Conservation (phyloP, 192 early-diverging fungal species). For the Funneliformis mosseae region DNA sequence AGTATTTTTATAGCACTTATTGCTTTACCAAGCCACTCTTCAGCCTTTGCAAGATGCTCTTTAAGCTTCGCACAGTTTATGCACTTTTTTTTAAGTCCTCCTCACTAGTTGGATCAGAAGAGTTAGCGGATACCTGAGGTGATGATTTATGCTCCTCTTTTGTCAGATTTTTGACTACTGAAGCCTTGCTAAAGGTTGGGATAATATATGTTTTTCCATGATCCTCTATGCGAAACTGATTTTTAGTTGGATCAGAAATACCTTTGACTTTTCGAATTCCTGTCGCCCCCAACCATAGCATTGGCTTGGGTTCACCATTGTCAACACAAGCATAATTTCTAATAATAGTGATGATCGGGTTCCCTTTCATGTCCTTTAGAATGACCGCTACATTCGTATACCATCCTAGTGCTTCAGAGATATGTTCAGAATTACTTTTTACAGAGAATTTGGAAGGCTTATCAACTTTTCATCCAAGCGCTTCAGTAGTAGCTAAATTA, state of each 20-base stretch:
- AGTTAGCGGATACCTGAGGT: neutral
- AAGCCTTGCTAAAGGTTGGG: neutral
- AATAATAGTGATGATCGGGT: neutral
- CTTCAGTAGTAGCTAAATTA: neutral
- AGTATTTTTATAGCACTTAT: conserved; percentile 5
- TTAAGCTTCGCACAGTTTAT: neutral
- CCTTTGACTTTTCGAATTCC: conserved; percentile 5
- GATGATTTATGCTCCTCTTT: neutral
- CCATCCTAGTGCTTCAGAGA: too few species aligned
- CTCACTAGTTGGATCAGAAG: neutral
- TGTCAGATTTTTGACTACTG: neutral
- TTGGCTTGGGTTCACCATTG: neutral
- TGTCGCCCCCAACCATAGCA: neutral
- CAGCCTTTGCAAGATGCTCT: neutral
- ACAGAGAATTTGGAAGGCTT: neutral
- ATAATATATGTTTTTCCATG: too few species aligned
- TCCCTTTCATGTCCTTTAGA: neutral
- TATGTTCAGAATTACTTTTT: neutral
- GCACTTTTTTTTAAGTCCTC: neutral
- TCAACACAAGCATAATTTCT: neutral
- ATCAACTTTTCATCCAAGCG: neutral
- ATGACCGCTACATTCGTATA: too few species aligned
- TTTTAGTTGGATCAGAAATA: neutral
- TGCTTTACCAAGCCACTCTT: neutral
- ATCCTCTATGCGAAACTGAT: neutral